phyloP scores from a whole-genome alignment of 1,284 basidiomycete species.

The Malassezia dermatis region DNA sequence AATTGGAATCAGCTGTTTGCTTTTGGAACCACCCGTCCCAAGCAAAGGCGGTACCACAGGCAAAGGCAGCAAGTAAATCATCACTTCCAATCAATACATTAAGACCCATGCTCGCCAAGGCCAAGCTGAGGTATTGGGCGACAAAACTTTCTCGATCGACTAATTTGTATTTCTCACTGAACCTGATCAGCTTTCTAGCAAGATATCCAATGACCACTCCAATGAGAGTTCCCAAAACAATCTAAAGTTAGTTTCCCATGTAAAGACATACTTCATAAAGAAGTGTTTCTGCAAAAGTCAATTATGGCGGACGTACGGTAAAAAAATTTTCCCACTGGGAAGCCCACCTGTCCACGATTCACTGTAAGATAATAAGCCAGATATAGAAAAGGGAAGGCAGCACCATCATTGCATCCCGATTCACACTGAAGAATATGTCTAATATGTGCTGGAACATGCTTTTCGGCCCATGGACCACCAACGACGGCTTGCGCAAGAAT shows the following conservation, averaged over 20 bases:
- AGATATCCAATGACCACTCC: slow-evolving; percentile 68
- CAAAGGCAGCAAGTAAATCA: slow-evolving; percentile 61
- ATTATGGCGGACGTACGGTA: slow-evolving; percentile 53
- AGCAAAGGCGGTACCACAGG: slow-evolving; percentile 88
- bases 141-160: slow-evolving; percentile 94
- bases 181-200: slow-evolving; percentile 89
- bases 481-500: slow-evolving; percentile 58
- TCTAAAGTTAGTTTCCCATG: slow-evolving; percentile 51
- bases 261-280: not conserved
- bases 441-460: slow-evolving; percentile 91
- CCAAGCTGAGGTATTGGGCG: slow-evolving; percentile 73
- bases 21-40: slow-evolving; percentile 90
- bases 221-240: slow-evolving; percentile 67
- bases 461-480: slow-evolving; percentile 94
- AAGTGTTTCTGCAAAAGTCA: not conserved
- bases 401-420: slow-evolving; percentile 64
- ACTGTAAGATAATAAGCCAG: slow-evolving; percentile 80
- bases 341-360: slow-evolving; percentile 57
- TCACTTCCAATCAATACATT: slow-evolving; percentile 45
- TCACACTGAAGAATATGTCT: slow-evolving; percentile 86
- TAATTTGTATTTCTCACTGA: slow-evolving; percentile 74
- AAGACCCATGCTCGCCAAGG: slow-evolving; percentile 65
- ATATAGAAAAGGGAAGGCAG: slow-evolving; percentile 88
- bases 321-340: slow-evolving; percentile 52
- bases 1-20: slow-evolving; percentile 73